A percentile compares a stretch with the other conserved stretches of the same genome.
phyloP scores from a whole-genome alignment of 148 eudicot genomes.

The Suaeda aralocaspica region DNA sequence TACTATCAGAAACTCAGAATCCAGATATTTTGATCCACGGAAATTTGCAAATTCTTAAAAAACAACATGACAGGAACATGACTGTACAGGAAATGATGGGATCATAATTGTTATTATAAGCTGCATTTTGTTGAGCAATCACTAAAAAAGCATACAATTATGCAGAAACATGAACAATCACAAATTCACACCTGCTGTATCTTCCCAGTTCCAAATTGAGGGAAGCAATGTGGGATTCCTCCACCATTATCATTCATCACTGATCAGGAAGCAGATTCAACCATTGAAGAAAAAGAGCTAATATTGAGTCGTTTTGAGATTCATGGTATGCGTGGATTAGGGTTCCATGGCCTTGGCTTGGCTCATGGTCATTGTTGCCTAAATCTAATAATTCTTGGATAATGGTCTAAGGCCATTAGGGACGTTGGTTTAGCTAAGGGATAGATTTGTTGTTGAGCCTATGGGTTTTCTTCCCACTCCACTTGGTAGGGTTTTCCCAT shows the following conservation, averaged over 20 bases:
- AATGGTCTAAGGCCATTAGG: too few species aligned
- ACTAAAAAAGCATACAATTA: not conserved
- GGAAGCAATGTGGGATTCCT: slow-evolving; percentile 97
- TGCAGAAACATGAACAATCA: not conserved
- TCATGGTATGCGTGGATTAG: too few species aligned
- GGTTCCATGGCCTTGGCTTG: too few species aligned
- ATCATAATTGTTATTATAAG: not conserved
- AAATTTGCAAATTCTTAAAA: not conserved
- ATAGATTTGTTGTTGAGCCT: too few species aligned
- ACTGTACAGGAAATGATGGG: not conserved
- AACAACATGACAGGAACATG: not conserved
- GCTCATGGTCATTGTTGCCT: too few species aligned
- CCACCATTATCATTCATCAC: slow-evolving; percentile 51
- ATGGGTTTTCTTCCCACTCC: too few species aligned
- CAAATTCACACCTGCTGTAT: slow-evolving; percentile 83
- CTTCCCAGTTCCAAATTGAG: slow-evolving; percentile 93
- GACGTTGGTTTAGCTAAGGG: too few species aligned
- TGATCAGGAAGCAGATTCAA: not conserved
- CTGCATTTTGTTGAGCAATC: not conserved
- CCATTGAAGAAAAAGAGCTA: not conserved
- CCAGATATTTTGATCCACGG: not conserved
- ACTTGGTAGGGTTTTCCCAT: too few species aligned
- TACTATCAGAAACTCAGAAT: too few species aligned
- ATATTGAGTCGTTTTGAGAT: too few species aligned
- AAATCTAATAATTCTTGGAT: too few species aligned